These are phyloP conservation scores for Diaporthe amygdali DNA, from an alignment of 2,329 filamentous ascomycete species.

Conservation along the genomic window DNA sequence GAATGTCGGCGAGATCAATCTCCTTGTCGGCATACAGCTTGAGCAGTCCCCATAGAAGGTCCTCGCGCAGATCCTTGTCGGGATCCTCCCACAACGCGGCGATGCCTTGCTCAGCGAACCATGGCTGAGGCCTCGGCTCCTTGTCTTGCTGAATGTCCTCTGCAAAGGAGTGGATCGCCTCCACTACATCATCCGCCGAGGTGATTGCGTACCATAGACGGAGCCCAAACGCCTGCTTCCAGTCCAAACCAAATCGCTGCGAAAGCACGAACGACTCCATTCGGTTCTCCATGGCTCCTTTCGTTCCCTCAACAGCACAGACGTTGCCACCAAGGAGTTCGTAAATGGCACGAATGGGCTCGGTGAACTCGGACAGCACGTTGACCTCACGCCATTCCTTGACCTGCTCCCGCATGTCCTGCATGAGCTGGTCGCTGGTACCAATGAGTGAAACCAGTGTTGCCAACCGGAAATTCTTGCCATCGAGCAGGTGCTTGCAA, in stretches of 20 bases:
- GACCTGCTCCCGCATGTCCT: conserved; percentile 80
- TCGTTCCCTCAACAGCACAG: conserved; percentile 81
- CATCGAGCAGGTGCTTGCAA: conserved; percentile 77
- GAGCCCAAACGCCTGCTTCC: conserved; percentile 91
- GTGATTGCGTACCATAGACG: conserved; percentile 86
- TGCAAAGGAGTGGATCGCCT: conserved; percentile 75
- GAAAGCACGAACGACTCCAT: conserved; percentile 82
- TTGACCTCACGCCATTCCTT: conserved; percentile 84
- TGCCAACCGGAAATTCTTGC: conserved; percentile 82
- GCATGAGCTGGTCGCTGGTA: conserved; percentile 69
- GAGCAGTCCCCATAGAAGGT: conserved; percentile 86
- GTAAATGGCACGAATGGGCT: conserved; percentile 85
- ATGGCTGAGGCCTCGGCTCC: conserved; percentile 76
- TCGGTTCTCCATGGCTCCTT: conserved; percentile 77
- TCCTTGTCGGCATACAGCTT: conserved; percentile 74
- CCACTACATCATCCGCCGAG: conserved; percentile 70
- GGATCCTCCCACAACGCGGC: conserved; percentile 65
- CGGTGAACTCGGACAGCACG: conserved; percentile 84
- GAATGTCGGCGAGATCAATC: conserved; percentile 68
- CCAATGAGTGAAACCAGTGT: conserved; percentile 85
- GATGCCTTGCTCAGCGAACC: conserved; percentile 68
- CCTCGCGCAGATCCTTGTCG: conserved; percentile 66
- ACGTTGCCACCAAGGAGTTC: conserved; percentile 88
- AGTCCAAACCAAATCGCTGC: conserved; percentile 83
- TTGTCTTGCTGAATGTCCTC: conserved; percentile 73